Evolutionary conservation across 2,329 filamentous ascomycete genomes (phyloP).

Genomic region (Plenodomus tracheiphilus): DNA sequence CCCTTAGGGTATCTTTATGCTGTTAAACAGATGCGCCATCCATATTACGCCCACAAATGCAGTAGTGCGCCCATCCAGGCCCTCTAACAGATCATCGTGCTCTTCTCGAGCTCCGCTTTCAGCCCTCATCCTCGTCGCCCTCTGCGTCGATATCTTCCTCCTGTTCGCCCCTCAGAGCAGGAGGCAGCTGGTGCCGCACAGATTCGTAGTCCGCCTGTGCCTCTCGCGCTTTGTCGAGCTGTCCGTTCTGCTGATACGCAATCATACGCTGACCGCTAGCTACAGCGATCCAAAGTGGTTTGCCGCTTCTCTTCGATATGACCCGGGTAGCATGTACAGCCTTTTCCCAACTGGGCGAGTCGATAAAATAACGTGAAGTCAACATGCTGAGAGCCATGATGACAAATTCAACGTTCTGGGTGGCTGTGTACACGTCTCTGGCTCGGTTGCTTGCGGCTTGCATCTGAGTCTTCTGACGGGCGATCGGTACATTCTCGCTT

Average conservation of each 20-base stretch:
- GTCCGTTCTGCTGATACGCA: conserved; percentile 32
- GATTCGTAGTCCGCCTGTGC: conserved; percentile 24
- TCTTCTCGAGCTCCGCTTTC: not conserved
- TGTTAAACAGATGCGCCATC: not conserved
- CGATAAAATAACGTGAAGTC: conserved; percentile 75
- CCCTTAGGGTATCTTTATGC: not conserved
- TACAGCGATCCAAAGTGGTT: conserved; percentile 36
- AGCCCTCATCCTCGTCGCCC: conserved; percentile 22
- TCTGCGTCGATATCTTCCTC: conserved; percentile 25
- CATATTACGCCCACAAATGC: not conserved
- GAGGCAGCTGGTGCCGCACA: conserved; percentile 28
- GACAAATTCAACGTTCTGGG: conserved; percentile 77
- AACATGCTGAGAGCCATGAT: conserved; percentile 84
- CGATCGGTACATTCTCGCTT: conserved; percentile 66
- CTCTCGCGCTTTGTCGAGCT: conserved; percentile 28
- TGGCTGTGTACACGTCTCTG: conserved; percentile 68
- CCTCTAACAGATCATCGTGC: not conserved
- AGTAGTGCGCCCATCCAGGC: not conserved
- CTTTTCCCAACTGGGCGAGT: conserved; percentile 46
- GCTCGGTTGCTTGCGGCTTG: conserved; percentile 58
- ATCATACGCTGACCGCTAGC: conserved; percentile 35
- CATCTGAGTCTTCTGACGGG: conserved; percentile 78
- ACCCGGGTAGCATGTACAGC: conserved; percentile 23
- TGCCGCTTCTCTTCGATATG: not conserved
- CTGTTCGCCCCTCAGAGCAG: conserved; percentile 20